A percentile compares a stretch with the other conserved stretches of the same genome.
Evolutionary conservation across 352 stramenopile genomes (phyloP).

Genomic region (Salisapilia sapeloensis): DNA sequence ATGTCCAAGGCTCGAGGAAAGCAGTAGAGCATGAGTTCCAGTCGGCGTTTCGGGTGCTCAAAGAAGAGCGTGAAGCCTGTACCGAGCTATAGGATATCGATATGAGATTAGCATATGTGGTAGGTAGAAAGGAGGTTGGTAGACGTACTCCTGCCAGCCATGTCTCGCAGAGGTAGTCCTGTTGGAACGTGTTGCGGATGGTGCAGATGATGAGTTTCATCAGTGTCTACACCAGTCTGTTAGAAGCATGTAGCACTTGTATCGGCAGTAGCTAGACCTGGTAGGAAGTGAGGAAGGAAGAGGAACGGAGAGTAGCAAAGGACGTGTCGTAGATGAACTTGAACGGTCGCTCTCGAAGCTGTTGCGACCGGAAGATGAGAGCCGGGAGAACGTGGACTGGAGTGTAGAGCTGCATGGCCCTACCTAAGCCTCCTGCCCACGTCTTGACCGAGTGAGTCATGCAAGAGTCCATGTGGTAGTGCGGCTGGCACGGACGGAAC

Average conservation of each 20-base stretch:
- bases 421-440: constrained; percentile 44
- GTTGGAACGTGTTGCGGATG: constrained; percentile 50
- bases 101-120: neutral
- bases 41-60: constrained; percentile 65
- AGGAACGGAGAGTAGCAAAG: constrained; percentile 57
- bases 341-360: constrained; percentile 29
- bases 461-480: constrained; percentile 82
- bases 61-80: constrained; percentile 50
- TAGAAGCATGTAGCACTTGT: neutral
- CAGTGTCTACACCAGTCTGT: constrained; percentile 13
- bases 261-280: constrained; percentile 29
- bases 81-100: constrained; percentile 14
- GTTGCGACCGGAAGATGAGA: constrained; percentile 53
- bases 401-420: constrained; percentile 64
- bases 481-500: constrained; percentile 66
- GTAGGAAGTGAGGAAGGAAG: constrained; percentile 67
- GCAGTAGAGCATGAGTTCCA: constrained; percentile 78
- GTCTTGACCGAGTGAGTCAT: constrained; percentile 58
- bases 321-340: constrained; percentile 25
- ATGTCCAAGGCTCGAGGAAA: constrained; percentile 57
- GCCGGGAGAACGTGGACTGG: constrained; percentile 65
- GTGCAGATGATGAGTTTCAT: constrained; percentile 63
- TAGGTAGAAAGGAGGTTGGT: neutral
- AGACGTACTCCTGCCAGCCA: constrained; percentile 34
- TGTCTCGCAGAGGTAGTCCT: constrained; percentile 23